These are phyloP conservation scores for Oenanthe javanica DNA, from an alignment of 140 eudicot genomes.

Conservation along the genomic window DNA sequence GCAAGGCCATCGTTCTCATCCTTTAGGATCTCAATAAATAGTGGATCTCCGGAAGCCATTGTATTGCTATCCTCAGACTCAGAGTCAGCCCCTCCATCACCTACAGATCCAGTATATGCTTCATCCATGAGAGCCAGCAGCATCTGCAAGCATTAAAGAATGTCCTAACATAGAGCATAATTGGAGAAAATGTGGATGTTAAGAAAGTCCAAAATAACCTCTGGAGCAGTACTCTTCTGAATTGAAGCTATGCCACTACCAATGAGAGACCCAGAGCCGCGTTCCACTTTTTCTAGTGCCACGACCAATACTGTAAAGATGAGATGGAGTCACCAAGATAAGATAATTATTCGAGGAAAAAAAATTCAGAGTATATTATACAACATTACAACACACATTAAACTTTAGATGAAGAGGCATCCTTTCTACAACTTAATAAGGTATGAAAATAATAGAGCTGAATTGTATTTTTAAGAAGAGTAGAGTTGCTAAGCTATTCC, in stretches of 20 bases:
- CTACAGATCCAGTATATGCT: slow-evolving; percentile 95
- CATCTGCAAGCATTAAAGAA: slow-evolving; percentile 50
- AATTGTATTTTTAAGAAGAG: background rate
- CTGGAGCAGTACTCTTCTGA: slow-evolving; percentile 92
- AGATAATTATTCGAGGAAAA: background rate
- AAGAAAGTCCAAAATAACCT: slow-evolving; percentile 37
- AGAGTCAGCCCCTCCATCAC: slow-evolving; percentile 88
- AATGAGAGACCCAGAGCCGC: slow-evolving; percentile 75
- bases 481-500: background rate
- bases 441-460: background rate
- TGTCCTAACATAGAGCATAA: background rate
- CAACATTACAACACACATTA: background rate
- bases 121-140: slow-evolving; percentile 95
- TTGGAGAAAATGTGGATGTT: background rate
- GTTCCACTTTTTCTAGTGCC: slow-evolving; percentile 88
- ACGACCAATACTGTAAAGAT: slow-evolving; percentile 62
- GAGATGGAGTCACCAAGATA: slow-evolving; percentile 8
- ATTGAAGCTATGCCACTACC: slow-evolving; percentile 93
- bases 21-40: slow-evolving; percentile 84
- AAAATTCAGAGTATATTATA: too few relatives aligned
- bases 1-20: slow-evolving; percentile 98
- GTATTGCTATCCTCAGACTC: slow-evolving; percentile 81
- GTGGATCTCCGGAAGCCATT: slow-evolving; percentile 69
- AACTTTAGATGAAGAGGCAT: background rate
- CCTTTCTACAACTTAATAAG: background rate